Conservation (phyloP, 345 rosid genomes). For the Iberis pinnata region DNA sequence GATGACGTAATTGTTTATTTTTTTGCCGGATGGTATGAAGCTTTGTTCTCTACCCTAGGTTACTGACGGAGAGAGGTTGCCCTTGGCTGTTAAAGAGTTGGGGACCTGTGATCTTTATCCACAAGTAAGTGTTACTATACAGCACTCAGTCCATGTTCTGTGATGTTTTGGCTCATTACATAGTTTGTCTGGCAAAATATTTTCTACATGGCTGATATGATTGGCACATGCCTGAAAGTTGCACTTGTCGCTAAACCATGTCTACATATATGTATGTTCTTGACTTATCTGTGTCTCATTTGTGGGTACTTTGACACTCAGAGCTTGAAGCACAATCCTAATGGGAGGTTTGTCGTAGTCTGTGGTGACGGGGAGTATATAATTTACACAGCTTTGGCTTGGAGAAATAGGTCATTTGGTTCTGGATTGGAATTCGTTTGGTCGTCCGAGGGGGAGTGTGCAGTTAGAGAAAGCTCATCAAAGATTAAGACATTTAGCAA, state of each 20-base stretch:
- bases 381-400: slow-evolving; percentile 95
- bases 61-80: slow-evolving; percentile 98
- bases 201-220: slow-evolving; percentile 11
- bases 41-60: slow-evolving; percentile 43
- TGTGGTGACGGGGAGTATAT: slow-evolving; percentile 99
- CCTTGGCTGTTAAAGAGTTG: slow-evolving; percentile 94
- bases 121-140: slow-evolving; percentile 56
- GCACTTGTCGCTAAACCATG: background rate
- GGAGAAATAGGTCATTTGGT: slow-evolving; percentile 99
- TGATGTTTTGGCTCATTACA: slow-evolving; percentile 12
- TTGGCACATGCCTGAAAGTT: slow-evolving; percentile 7
- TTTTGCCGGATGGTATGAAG: slow-evolving; percentile 17
- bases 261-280: slow-evolving; percentile 7
- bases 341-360: slow-evolving; percentile 95
- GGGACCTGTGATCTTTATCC: slow-evolving; percentile 99
- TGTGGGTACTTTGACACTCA: slow-evolving; percentile 31
- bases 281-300: slow-evolving; percentile 15
- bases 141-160: slow-evolving; percentile 10
- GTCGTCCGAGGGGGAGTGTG: slow-evolving; percentile 99
- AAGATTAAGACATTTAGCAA: slow-evolving; percentile 86
- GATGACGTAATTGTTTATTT: slow-evolving; percentile 8
- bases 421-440: slow-evolving; percentile 92
- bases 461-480: slow-evolving; percentile 93
- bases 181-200: slow-evolving; percentile 2
- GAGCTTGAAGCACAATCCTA: slow-evolving; percentile 97